These are phyloP conservation scores for Diutina rugosa DNA, from an alignment of 1,139 yeast species.

Conservation along the genomic window DNA sequence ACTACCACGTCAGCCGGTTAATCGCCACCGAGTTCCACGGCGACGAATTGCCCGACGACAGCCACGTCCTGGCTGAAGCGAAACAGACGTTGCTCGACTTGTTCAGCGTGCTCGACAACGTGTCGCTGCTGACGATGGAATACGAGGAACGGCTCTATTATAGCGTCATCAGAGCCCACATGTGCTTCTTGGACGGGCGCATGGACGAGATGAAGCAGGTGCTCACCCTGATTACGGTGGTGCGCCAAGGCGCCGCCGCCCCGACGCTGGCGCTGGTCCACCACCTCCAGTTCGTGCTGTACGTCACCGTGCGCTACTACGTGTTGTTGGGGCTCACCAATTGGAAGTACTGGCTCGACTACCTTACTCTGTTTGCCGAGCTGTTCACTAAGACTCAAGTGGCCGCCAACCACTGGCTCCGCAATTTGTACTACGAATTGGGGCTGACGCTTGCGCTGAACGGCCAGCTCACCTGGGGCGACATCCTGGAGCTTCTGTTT, in stretches of 20 bases:
- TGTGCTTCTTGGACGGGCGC: conserved; percentile 14
- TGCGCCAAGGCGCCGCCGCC: conserved; percentile 4
- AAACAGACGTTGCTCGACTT: conserved; percentile 17
- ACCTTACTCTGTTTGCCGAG: conserved; percentile 12
- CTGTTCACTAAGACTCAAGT: conserved; percentile 23
- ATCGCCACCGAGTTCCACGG: conserved; percentile 21
- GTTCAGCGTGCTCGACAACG: conserved; percentile 16
- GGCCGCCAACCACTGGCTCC: conserved; percentile 27
- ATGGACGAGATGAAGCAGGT: conserved; percentile 9
- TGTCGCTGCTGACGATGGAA: conserved; percentile 10
- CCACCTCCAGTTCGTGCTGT: conserved; percentile 8
- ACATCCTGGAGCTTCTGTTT: background rate
- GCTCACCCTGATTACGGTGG: conserved; percentile 4
- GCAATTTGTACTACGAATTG: background rate
- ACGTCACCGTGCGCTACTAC: conserved; percentile 23
- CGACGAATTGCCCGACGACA: conserved; percentile 6
- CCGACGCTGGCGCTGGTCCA: conserved; percentile 9
- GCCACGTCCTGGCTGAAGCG: conserved; percentile 3
- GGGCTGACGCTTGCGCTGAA: background rate
- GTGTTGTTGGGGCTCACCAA: conserved; percentile 20
- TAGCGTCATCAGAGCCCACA: conserved; percentile 22
- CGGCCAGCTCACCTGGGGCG: background rate
- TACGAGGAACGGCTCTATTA: conserved; percentile 23
- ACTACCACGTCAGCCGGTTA: conserved; percentile 25
- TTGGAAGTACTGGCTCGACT: conserved; percentile 19